Evolutionary conservation across 805 yeast species (phyloP).

Genomic region (Phaffomyces antillensis): DNA sequence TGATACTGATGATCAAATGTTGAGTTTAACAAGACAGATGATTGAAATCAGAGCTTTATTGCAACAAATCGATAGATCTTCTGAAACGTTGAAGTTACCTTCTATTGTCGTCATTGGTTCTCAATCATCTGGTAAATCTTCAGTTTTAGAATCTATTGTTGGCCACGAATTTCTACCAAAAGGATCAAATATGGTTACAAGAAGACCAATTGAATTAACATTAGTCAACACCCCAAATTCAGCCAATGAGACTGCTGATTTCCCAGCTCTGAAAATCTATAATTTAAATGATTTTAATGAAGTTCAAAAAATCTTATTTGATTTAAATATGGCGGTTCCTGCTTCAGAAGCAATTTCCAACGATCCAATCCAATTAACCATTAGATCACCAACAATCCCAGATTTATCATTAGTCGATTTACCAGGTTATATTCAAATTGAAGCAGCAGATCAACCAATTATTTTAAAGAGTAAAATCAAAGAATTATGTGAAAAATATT

Average conservation of each 20-base stretch:
- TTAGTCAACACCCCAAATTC: slow-evolving; percentile 77
- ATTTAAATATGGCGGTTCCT: slow-evolving; percentile 89
- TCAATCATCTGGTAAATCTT: slow-evolving; percentile 94
- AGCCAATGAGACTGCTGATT: slow-evolving; percentile 85
- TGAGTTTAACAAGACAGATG: slow-evolving; percentile 90
- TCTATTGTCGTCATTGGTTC: slow-evolving; percentile 96
- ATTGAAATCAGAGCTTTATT: slow-evolving; percentile 85
- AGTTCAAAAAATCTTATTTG: slow-evolving; percentile 81
- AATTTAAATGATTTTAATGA: slow-evolving; percentile 82
- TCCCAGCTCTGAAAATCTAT: slow-evolving; percentile 80
- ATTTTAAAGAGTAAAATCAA: slow-evolving; percentile 75
- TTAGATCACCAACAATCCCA: slow-evolving; percentile 84
- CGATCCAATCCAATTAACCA: slow-evolving; percentile 90
- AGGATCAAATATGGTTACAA: slow-evolving; percentile 96
- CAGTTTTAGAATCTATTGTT: slow-evolving; percentile 91
- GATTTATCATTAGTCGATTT: slow-evolving; percentile 91
- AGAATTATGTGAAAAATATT: slow-evolving; percentile 73
- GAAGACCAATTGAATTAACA: slow-evolving; percentile 95
- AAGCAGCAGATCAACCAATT: slow-evolving; percentile 92
- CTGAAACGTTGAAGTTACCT: slow-evolving; percentile 76
- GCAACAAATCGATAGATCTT: slow-evolving; percentile 61
- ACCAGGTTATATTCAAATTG: slow-evolving; percentile 96
- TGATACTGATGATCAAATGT: slow-evolving; percentile 72
- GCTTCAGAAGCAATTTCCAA: slow-evolving; percentile 77
- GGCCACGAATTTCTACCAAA: slow-evolving; percentile 98